Percentiles rank a stretch among this genome's conserved stretches.
Conservation (phyloP, 208 protist species). For the Strigomonas culicis region DNA sequence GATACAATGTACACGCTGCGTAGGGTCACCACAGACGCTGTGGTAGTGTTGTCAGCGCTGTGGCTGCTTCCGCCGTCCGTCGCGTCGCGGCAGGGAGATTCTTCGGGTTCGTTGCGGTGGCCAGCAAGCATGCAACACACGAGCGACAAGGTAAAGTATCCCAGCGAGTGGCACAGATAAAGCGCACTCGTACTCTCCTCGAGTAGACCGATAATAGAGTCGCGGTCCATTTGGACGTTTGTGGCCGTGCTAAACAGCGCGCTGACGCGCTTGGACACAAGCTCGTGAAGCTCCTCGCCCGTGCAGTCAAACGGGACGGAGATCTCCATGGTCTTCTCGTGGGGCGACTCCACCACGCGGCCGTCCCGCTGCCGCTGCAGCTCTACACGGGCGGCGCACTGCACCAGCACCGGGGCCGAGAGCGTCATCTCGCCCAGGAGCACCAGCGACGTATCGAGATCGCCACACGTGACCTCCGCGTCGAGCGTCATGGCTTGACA, state of each 20-base stretch:
- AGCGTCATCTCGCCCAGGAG: constrained; percentile 68
- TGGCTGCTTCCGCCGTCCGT: neutral
- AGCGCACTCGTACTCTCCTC: constrained; percentile 25
- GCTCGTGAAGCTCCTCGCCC: constrained; percentile 4
- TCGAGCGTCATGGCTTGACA: constrained; percentile 70
- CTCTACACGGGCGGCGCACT: constrained; percentile 48
- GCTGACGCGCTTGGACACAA: neutral
- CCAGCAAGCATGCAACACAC: constrained; percentile 16
- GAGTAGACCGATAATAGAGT: neutral
- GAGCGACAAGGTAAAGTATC: constrained; percentile 44
- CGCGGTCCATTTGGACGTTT: neutral
- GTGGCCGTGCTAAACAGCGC: neutral
- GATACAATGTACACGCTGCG: constrained; percentile 32
- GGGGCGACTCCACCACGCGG: constrained; percentile 30
- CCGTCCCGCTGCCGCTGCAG: constrained; percentile 31
- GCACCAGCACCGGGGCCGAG: constrained; percentile 65
- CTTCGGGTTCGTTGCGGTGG: neutral
- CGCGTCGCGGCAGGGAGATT: neutral
- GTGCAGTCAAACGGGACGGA: constrained; percentile 13
- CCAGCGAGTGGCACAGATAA: constrained; percentile 55
- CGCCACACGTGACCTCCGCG: constrained; percentile 63
- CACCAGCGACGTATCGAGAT: constrained; percentile 59
- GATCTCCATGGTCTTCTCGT: constrained; percentile 37
- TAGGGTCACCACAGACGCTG: constrained; percentile 11
- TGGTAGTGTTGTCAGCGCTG: neutral